phyloP scores from a whole-genome alignment of 768 basidiomycete species.

The Russula abietina region DNA sequence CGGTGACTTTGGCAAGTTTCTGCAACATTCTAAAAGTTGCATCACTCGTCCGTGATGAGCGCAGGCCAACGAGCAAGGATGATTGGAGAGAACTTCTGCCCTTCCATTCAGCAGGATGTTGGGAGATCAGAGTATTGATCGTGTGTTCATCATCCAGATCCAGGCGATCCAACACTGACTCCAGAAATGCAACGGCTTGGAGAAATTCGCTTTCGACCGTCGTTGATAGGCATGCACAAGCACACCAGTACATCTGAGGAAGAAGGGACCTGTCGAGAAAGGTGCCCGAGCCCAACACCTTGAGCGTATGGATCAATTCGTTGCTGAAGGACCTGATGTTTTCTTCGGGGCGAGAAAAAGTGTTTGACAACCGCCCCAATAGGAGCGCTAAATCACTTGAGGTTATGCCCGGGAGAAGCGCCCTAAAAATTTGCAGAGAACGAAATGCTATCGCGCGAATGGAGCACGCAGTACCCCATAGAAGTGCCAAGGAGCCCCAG shows the following conservation, averaged over 20 bases:
- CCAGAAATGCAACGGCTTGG: conserved; percentile 59
- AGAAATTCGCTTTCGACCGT: conserved; percentile 76
- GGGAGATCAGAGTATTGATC: conserved; percentile 60
- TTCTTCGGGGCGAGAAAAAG: conserved; percentile 67
- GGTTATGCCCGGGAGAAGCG: conserved; percentile 65
- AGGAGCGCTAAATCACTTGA: conserved; percentile 70
- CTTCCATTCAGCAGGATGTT: conserved; percentile 67
- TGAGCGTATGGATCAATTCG: conserved; percentile 75
- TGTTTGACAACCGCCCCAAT: conserved; percentile 77
- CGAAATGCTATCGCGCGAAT: conserved; percentile 82
- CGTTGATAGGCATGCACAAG: conserved; percentile 74
- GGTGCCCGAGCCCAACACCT: conserved; percentile 48
- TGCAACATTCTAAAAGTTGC: conserved; percentile 65
- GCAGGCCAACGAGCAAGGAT: conserved; percentile 66
- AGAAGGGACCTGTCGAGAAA: conserved; percentile 57
- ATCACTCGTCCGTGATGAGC: conserved; percentile 65
- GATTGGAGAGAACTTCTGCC: conserved; percentile 61
- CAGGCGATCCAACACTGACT: conserved; percentile 56
- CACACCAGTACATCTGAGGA: conserved; percentile 86
- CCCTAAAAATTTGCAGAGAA: conserved; percentile 85
- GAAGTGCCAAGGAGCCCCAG: conserved; percentile 76
- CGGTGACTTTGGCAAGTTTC: conserved; percentile 52
- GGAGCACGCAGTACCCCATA: conserved; percentile 83
- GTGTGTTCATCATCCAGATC: conserved; percentile 66
- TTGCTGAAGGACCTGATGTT: conserved; percentile 78